These are phyloP conservation scores for Aulographum hederae DNA, from an alignment of 2,329 filamentous ascomycete genomes.

Conservation along the genomic window DNA sequence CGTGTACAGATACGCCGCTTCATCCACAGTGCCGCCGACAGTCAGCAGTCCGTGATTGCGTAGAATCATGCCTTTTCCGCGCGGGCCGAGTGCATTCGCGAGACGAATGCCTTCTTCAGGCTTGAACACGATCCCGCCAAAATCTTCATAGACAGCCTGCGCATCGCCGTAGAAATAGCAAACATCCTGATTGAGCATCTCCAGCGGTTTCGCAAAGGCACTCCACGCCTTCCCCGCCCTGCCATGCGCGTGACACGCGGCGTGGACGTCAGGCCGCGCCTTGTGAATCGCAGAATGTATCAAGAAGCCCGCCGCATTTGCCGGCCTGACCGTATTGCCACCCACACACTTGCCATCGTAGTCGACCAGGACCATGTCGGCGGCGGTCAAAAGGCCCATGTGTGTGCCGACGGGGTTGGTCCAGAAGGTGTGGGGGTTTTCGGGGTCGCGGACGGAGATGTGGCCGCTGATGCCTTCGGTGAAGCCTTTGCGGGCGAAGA, in stretches of 20 bases:
- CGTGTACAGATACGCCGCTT: conserved; percentile 53
- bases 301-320: conserved; percentile 49
- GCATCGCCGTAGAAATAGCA: conserved; percentile 44
- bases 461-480: conserved; percentile 53
- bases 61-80: conserved; percentile 44
- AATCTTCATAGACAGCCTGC: conserved; percentile 46
- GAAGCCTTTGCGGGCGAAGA: conserved; percentile 47
- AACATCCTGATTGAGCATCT: conserved; percentile 54
- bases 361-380: conserved; percentile 50
- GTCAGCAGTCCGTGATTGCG: conserved; percentile 57
- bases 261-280: conserved; percentile 44
- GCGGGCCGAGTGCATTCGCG: conserved; percentile 41
- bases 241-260: conserved; percentile 53
- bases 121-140: conserved; percentile 44
- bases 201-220: conserved; percentile 42
- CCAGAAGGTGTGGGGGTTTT: conserved; percentile 38
- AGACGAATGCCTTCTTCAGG: conserved; percentile 47
- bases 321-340: conserved; percentile 39
- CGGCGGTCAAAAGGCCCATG: conserved; percentile 45
- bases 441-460: conserved; percentile 37
- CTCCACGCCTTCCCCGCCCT: conserved; percentile 49
- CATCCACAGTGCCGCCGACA: conserved; percentile 53
- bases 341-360: conserved; percentile 43
- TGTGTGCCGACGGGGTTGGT: conserved; percentile 48
- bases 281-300: conserved; percentile 54